Conservation (phyloP, 805 yeast genomes). For the Saccharomycopsis fodiens region DNA sequence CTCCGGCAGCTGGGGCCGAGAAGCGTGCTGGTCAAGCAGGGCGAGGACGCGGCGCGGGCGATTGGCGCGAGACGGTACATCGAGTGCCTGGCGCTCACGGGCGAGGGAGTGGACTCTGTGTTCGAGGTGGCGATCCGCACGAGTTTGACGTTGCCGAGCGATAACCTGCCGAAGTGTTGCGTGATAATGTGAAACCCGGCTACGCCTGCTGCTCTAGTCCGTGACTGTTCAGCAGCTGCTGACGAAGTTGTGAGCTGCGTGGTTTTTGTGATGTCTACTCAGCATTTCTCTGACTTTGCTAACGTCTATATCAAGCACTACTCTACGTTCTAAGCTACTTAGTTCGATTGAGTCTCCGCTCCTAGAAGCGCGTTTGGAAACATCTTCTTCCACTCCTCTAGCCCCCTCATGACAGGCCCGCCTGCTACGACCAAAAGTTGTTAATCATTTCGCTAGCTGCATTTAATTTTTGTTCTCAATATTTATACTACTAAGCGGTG, state of each 20-base stretch:
- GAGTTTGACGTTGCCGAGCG: constrained; percentile 10
- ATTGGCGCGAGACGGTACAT: constrained; percentile 80
- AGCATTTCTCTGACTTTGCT: too few relatives aligned
- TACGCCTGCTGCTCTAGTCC: not conserved
- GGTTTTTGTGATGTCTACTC: not conserved
- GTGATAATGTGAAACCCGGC: constrained; percentile 2
- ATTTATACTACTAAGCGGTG: too few relatives aligned
- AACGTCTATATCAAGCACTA: too few relatives aligned
- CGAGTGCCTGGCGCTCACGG: constrained; percentile 88
- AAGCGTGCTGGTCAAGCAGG: constrained; percentile 51
- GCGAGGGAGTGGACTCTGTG: constrained; percentile 91
- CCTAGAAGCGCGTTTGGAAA: too few relatives aligned
- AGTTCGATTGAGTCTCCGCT: too few relatives aligned
- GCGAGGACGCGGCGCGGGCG: constrained; percentile 60
- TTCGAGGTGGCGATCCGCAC: constrained; percentile 81
- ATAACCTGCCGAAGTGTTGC: constrained; percentile 12
- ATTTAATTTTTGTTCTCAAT: too few relatives aligned
- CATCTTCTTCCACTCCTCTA: too few relatives aligned
- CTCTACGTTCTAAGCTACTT: too few relatives aligned
- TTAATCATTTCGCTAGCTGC: too few relatives aligned
- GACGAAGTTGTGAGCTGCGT: not conserved
- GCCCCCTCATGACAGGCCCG: too few relatives aligned
- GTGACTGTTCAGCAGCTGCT: not conserved
- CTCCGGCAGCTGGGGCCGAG: constrained; percentile 39
- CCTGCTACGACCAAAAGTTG: too few relatives aligned